Evolutionary conservation across 2,329 filamentous ascomycete genomes (phyloP), one percentile per base, ranked within the genome.

Genomic region (Colletotrichum zoysiae): DNA sequence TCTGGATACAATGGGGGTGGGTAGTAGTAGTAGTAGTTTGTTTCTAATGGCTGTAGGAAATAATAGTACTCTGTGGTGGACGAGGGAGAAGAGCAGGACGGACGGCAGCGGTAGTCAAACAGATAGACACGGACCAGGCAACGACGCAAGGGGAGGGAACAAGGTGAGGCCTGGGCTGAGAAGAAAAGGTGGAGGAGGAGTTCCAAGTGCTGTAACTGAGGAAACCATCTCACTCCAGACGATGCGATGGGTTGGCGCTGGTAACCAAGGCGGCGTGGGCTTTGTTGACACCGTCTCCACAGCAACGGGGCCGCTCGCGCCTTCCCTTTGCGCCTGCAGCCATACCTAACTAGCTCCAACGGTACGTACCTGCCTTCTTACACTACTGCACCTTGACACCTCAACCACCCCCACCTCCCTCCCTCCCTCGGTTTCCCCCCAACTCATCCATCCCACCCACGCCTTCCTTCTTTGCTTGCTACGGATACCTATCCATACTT

Each of bases 251-350:
- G 62, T 71, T 72, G 67, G 74, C 70, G 73, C 73, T 75, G 76
- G 74, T 70, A 70, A 63, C 66, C 70, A 69, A 72, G 74, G 74
- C 76, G 75, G 75, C 75, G 75, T 76, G 55, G 75, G 68, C 74
- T 65, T 74, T 81, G 79, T 80, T 79, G 77, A 78, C 76, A 55
- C 67, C 60, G 79, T 81, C 76, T 74, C 78, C 79, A 80, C 72
- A 70, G 79, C 79, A 81, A 81, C 80, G 67, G 26, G n/a, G n/a
- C 46, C 38, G 20, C 38, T 33, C 35, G 60, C 46, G 50, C 48
- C 60, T 63, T 18, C 48, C 26, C 16, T 42, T 51, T 62, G 59
- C 59, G 33, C 59, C 35, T 51, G 59, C 33, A 38, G 35, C 59
- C 23, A 46, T n/a, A 44, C 16, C 42, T 18, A 44, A 7, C 14